These are phyloP conservation scores for Eucalyptus shirleyi DNA, from an alignment of 345 rosid genomes.

Conservation along the genomic window DNA sequence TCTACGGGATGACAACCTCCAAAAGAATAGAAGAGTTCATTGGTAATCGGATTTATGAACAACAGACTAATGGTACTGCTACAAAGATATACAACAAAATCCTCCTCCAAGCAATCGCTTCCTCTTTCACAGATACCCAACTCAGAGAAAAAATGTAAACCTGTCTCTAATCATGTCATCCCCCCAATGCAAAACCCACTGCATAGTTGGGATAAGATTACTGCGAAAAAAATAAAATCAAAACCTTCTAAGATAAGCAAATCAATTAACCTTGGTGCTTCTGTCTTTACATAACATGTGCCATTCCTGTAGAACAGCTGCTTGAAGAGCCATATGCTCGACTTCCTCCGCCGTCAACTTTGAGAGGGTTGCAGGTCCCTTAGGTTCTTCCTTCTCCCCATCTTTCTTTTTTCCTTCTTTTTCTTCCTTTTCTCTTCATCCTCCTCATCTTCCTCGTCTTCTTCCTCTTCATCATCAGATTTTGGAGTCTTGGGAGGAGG, in stretches of 20 bases:
- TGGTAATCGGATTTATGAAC: background rate
- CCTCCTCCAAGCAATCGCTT: background rate
- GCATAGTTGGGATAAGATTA: background rate
- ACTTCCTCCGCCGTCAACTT: conserved; percentile 92
- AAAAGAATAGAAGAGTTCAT: background rate
- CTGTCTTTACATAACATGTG: conserved; percentile 79
- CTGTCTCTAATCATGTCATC: background rate
- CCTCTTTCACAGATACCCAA: background rate
- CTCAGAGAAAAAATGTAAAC: background rate
- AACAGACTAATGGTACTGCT: background rate
- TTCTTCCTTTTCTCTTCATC: conserved; percentile 8
- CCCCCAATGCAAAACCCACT: background rate
- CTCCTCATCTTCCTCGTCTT: conserved; percentile 22
- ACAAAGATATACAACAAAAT: background rate
- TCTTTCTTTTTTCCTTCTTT: conserved; percentile 20
- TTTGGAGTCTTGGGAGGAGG: conserved; percentile 53
- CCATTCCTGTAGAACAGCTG: conserved; percentile 96
- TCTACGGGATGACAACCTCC: background rate
- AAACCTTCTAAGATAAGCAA: background rate
- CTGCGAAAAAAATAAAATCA: background rate
- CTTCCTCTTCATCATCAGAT: conserved; percentile 30
- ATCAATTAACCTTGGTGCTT: conserved; percentile 32
- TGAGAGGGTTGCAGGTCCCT: conserved; percentile 61
- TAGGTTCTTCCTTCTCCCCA: conserved; percentile 28
- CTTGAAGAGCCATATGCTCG: conserved; percentile 93